Evolutionary conservation across 2,329 filamentous ascomycete species (phyloP), one percentile per base, ranked within the genome.

Genomic region (Onygena corvina): DNA sequence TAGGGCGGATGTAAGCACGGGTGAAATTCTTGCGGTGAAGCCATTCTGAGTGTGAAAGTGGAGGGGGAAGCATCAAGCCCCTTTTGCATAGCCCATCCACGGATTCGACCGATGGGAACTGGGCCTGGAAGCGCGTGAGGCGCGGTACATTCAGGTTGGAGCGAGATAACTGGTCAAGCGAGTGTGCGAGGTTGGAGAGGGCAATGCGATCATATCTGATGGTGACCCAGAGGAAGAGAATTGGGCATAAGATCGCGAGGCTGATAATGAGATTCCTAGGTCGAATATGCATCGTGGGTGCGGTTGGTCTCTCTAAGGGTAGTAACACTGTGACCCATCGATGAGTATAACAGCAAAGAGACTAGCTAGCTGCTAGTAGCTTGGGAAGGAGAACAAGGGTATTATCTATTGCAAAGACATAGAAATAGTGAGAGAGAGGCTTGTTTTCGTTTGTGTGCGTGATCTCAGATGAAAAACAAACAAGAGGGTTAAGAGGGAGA

Each of bases 21-120:
- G 66, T 69, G 54, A 67, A 69, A 57, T 69, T 68, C 61, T 69
- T 69, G 59, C 64, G 65, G 14, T 59, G 57, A 33, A 69, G 61
- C 67, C 66, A 69, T 58, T 69, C 67, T 38, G 58, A 56, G 57
- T 68, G 64, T 5, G 65, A 59, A 29, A 69, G 50, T 9, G 64
- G 63, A 21, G 65, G 62, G 42, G 61, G 45, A 8, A 36, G 12
- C 25, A 46, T 59, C 12, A 63, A 60, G 30, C 67, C 63, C 11
- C 60, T 57, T 25, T 64, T 63, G 52, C 66, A 69, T 44, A 61
- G 54, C 35, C 55, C 42, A 20, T 54, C 46, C 6, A 50, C 51
- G 21, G 52, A 50, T 33, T 54, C 16, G 54, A 56, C 34, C 58
- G 57, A 34, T 57, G 42, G 25, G 6, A 30, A 20, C 25, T 20